Evolutionary conservation across 345 rosid species (phyloP).

Genomic region (Salix udensis): DNA sequence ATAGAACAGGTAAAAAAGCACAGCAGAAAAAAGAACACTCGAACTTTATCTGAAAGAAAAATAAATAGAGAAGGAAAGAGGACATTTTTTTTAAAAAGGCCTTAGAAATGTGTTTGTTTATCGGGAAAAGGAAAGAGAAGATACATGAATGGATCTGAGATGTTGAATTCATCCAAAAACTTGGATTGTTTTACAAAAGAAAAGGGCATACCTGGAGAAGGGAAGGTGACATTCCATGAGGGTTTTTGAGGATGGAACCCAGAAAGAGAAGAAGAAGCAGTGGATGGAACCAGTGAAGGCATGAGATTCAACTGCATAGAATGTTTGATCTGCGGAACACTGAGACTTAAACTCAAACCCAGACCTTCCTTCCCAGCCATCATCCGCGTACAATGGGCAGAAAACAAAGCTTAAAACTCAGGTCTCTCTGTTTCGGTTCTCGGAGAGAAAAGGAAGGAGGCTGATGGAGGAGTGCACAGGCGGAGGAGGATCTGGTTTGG

Average conservation of each 20-base stretch:
- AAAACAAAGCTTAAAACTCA: neutral
- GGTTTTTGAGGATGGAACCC: slow-evolving; percentile 39
- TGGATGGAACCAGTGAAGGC: slow-evolving; percentile 34
- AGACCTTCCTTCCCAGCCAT: slow-evolving; percentile 73
- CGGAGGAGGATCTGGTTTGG: too few species aligned
- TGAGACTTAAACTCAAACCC: slow-evolving; percentile 75
- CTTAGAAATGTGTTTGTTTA: slow-evolving; percentile 21
- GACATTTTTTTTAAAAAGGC: neutral
- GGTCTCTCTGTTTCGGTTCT: neutral
- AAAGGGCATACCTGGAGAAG: slow-evolving; percentile 41
- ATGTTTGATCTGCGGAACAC: slow-evolving; percentile 41
- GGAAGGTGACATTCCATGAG: slow-evolving; percentile 50
- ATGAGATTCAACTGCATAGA: slow-evolving; percentile 55
- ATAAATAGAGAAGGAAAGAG: slow-evolving; percentile 4
- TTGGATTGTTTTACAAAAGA: slow-evolving; percentile 5
- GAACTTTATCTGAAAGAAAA: neutral
- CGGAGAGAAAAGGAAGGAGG: neutral
- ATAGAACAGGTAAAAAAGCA: slow-evolving; percentile 1
- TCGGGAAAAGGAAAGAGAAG: slow-evolving; percentile 10
- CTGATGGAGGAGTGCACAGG: too few species aligned
- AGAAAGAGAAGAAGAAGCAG: slow-evolving; percentile 35
- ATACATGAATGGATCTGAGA: neutral
- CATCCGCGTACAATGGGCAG: slow-evolving; percentile 13
- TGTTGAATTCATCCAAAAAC: neutral
- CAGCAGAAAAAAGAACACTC: neutral